These are phyloP conservation scores for Triticum monococcum DNA, from an alignment of 176 grass and related monocot genomes.

Conservation along the genomic window DNA sequence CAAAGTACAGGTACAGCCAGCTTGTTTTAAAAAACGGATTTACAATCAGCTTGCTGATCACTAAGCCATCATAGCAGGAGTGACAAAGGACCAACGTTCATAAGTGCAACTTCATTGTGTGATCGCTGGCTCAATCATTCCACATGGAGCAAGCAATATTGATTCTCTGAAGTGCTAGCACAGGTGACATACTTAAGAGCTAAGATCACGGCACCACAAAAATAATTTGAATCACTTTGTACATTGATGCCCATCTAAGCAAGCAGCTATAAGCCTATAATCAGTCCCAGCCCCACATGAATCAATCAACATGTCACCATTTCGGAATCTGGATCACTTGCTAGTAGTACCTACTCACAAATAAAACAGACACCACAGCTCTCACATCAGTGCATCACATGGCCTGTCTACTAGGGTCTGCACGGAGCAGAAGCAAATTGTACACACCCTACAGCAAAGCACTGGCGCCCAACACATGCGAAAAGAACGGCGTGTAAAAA, in stretches of 20 bases:
- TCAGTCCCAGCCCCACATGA: background rate
- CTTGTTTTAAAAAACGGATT: background rate
- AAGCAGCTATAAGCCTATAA: background rate
- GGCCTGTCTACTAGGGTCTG: constrained; percentile 18
- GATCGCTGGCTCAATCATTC: constrained; percentile 16
- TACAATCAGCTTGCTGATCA: background rate
- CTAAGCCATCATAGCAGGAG: background rate
- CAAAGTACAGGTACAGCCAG: background rate
- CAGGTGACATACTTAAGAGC: constrained; percentile 8
- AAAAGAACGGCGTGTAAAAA: constrained; percentile 19
- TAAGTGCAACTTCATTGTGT: background rate
- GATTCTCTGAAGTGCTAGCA: constrained; percentile 15
- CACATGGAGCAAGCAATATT: constrained; percentile 9
- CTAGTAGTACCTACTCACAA: background rate
- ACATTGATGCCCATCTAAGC: background rate
- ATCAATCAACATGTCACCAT: background rate
- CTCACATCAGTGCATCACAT: constrained; percentile 22
- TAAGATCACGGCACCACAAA: background rate
- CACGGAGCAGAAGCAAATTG: constrained; percentile 25
- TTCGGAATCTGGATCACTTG: background rate
- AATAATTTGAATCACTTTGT: constrained; percentile 11
- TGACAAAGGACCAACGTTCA: background rate
- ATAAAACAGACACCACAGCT: constrained; percentile 10
- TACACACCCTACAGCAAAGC: constrained; percentile 18
- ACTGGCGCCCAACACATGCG: background rate